Evolutionary conservation across 75 land plant species (phyloP).

Genomic region (Cupressus sempervirens): DNA sequence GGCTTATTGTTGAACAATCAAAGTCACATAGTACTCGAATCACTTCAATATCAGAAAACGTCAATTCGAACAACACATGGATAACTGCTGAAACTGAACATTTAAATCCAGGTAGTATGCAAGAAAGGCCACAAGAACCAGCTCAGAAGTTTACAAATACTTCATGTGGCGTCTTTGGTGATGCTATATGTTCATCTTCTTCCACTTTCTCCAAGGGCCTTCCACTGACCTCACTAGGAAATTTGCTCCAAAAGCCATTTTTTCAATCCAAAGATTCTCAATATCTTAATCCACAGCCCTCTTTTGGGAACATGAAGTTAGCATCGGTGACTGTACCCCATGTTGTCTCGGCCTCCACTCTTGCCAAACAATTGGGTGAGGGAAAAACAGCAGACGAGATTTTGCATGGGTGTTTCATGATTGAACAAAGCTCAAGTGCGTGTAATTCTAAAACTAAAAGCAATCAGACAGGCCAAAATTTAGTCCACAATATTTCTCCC

Average conservation of each 20-base stretch:
- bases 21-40: background rate
- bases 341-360: slow-evolving; percentile 7
- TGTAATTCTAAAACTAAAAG: slow-evolving; percentile 1
- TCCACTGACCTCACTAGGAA: slow-evolving; percentile 1
- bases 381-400: slow-evolving; percentile 6
- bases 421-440: background rate
- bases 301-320: slow-evolving; percentile 8
- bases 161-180: background rate
- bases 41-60: background rate
- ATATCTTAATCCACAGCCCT: background rate
- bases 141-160: background rate
- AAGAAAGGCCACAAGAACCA: slow-evolving; percentile 8
- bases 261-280: background rate
- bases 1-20: background rate
- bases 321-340: slow-evolving; percentile 12
- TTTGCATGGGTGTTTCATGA: background rate
- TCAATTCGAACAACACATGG: background rate
- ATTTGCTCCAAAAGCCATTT: background rate
- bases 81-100: slow-evolving; percentile 5
- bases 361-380: slow-evolving; percentile 1
- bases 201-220: background rate
- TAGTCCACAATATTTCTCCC: background rate
- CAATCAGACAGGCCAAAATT: background rate
- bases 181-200: background rate
- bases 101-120: slow-evolving; percentile 1